Percentiles rank a stretch among this genome's conserved stretches.
Evolutionary conservation across 192 early-diverging fungal species (phyloP).

Genomic region (Radiomyces spectabilis): DNA sequence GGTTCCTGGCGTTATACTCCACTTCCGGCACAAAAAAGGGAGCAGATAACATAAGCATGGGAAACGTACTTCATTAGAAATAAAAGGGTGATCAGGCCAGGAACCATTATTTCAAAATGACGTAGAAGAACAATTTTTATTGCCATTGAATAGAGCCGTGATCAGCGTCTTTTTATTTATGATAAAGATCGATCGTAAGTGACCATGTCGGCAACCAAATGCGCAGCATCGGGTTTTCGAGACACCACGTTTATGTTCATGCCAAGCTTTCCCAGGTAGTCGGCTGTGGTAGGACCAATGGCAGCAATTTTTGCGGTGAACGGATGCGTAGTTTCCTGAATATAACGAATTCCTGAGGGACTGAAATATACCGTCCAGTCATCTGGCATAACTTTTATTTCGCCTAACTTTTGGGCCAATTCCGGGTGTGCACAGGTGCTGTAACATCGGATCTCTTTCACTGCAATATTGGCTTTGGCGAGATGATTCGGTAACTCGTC

Average conservation of each 20-base stretch:
- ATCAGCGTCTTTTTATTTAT: too few relatives aligned
- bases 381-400: background rate
- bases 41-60: too few relatives aligned
- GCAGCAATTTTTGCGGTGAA: background rate
- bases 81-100: too few relatives aligned
- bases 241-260: slow-evolving; percentile 2
- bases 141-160: too few relatives aligned
- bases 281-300: slow-evolving; percentile 6
- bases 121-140: too few relatives aligned
- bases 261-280: slow-evolving; percentile 4
- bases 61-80: too few relatives aligned
- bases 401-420: slow-evolving; percentile 8
- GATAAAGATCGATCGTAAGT: background rate
- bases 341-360: slow-evolving; percentile 37
- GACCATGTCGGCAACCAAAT: background rate
- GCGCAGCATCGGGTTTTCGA: slow-evolving; percentile 1
- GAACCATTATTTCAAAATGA: too few relatives aligned
- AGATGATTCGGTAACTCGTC: slow-evolving; percentile 33
- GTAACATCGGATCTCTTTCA: slow-evolving; percentile 37
- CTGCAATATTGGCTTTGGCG: slow-evolving; percentile 5
- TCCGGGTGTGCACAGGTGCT: slow-evolving; percentile 15
- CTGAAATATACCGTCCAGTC: slow-evolving; percentile 52
- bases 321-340: background rate
- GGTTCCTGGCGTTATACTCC: too few relatives aligned
- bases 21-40: too few relatives aligned